Evolutionary conservation across 208 protist genomes (phyloP).

Genomic region (Crithidia expoeki): DNA sequence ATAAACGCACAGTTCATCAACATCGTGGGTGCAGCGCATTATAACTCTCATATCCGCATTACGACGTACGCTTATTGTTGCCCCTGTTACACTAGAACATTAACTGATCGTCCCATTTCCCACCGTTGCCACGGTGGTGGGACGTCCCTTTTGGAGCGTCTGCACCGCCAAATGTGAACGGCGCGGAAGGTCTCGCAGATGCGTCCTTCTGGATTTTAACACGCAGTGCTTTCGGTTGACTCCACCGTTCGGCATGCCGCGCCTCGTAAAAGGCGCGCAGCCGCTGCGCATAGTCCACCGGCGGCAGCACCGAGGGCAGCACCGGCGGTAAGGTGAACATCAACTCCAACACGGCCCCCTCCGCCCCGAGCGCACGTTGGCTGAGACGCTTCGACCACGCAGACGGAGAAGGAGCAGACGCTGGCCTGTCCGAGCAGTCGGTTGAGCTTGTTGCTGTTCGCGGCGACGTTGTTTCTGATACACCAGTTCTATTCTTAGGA

Average conservation of each 20-base stretch:
- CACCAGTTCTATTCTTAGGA: no score
- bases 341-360: slow-evolving; percentile 55
- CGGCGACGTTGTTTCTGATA: no score
- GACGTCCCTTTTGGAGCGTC: no score
- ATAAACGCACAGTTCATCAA: no score
- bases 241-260: slow-evolving; percentile 18
- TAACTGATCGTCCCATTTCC: neutral
- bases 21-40: no score
- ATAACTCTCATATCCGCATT: no score
- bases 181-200: neutral
- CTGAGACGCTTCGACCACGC: slow-evolving; percentile 28
- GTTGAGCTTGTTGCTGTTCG: no score
- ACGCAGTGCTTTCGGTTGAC: no score
- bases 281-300: slow-evolving; percentile 23
- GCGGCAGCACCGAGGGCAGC: slow-evolving; percentile 66
- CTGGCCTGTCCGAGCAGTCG: neutral
- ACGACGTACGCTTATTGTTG: no score
- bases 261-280: slow-evolving; percentile 17
- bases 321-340: slow-evolving; percentile 64
- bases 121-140: neutral
- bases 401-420: neutral
- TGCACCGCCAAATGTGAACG: neutral
- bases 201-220: no score
- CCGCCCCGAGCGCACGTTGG: slow-evolving; percentile 21
- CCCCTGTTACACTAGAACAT: neutral